These are phyloP conservation scores for Fusarium guadeloupense DNA, from an alignment of 2,329 filamentous ascomycete species.

Conservation along the genomic window DNA sequence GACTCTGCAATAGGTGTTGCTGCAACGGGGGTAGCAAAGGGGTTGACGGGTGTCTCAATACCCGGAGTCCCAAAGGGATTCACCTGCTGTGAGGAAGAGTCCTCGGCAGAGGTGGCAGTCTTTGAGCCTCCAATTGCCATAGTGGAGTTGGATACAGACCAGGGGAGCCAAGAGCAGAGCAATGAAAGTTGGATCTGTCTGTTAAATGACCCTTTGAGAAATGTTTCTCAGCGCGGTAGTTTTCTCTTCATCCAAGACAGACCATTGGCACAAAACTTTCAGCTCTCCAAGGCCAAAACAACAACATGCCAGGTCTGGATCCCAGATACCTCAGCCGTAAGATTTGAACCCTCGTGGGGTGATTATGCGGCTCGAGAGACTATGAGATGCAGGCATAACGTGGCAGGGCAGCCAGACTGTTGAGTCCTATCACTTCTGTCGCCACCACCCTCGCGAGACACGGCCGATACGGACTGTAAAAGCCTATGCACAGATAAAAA, in stretches of 20 bases:
- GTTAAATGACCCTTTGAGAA: conserved; percentile 8
- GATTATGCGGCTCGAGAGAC: conserved; percentile 21
- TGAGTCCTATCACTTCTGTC: conserved; percentile 4
- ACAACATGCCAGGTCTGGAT: background rate
- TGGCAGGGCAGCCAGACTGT: conserved; percentile 9
- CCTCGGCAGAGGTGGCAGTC: conserved; percentile 23
- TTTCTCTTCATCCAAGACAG: too few relatives aligned
- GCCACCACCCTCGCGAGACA: too few relatives aligned
- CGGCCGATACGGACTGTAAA: background rate
- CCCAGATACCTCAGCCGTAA: conserved; percentile 7
- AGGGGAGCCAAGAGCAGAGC: conserved; percentile 5
- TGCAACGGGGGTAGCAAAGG: conserved; percentile 32
- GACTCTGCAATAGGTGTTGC: conserved; percentile 35
- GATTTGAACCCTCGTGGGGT: background rate
- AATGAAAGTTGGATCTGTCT: conserved; percentile 3
- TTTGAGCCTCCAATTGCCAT: conserved; percentile 32
- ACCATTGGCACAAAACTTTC: too few relatives aligned
- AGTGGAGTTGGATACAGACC: conserved; percentile 25
- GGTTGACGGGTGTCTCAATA: conserved; percentile 31
- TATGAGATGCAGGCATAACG: conserved; percentile 18
- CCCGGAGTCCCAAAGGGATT: conserved; percentile 27
- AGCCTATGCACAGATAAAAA: background rate
- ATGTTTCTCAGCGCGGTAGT: background rate
- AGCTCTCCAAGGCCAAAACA: background rate
- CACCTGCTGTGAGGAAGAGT: conserved; percentile 2